These are phyloP conservation scores for Rhizophlyctis rosea DNA, from an alignment of 192 early-diverging fungal species.

Conservation along the genomic window DNA sequence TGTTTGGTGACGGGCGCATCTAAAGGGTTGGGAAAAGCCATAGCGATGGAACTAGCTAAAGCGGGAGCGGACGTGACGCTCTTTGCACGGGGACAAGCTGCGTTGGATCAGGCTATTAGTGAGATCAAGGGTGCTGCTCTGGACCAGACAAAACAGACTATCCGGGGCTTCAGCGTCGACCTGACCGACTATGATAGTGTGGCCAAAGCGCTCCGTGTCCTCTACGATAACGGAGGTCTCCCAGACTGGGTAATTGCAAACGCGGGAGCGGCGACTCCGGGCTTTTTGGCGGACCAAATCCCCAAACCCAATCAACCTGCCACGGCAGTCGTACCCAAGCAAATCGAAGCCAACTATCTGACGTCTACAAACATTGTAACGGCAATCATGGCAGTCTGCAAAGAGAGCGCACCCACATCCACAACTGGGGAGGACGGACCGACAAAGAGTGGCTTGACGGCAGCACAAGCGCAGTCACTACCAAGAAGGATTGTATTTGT, in stretches of 20 bases:
- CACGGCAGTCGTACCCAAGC: neutral
- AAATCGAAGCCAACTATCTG: constrained; percentile 37
- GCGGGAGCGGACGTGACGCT: constrained; percentile 24
- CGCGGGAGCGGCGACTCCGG: constrained; percentile 29
- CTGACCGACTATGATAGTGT: constrained; percentile 1
- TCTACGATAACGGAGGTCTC: neutral
- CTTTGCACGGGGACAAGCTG: neutral
- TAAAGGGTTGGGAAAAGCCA: constrained; percentile 28
- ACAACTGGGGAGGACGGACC: neutral
- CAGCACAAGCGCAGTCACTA: constrained; percentile 15
- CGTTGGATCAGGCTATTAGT: neutral
- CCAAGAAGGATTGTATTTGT: constrained; percentile 36
- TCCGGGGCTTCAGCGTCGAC: constrained; percentile 1
- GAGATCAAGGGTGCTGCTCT: neutral
- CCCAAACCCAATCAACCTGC: neutral
- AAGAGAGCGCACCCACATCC: neutral
- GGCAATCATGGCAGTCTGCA: constrained; percentile 17
- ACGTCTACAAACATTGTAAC: constrained; percentile 26
- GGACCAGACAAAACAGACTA: neutral
- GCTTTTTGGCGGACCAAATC: constrained; percentile 40
- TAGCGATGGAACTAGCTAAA: constrained; percentile 24
- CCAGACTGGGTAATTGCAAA: constrained; percentile 1
- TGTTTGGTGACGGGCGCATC: constrained; percentile 36
- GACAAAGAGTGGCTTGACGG: neutral
- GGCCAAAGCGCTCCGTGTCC: neutral